phyloP scores from a whole-genome alignment of 441 rosid genomes.

The Sinapis alba region DNA sequence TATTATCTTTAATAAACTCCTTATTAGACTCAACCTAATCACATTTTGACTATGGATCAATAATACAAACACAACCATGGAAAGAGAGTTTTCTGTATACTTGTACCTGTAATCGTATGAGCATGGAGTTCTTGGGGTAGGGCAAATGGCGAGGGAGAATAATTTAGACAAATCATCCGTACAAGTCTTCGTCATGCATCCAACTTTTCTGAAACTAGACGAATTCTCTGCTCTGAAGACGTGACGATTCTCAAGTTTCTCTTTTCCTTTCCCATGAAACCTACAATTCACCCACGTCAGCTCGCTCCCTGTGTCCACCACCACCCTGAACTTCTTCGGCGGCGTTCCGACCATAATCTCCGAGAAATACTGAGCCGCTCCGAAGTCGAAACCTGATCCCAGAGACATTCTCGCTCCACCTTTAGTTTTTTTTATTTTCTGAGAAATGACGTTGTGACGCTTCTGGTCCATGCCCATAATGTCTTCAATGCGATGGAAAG shows the following conservation, averaged over 20 bases:
- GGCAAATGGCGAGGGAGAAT: slow-evolving; percentile 53
- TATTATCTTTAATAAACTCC: neutral
- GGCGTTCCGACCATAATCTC: slow-evolving; percentile 69
- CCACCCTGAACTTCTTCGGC: slow-evolving; percentile 49
- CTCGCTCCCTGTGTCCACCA: slow-evolving; percentile 75
- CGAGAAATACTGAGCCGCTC: slow-evolving; percentile 58
- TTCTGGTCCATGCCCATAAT: slow-evolving; percentile 18
- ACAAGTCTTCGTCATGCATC: slow-evolving; percentile 61
- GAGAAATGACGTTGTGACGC: slow-evolving; percentile 31
- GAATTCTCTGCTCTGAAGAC: slow-evolving; percentile 52
- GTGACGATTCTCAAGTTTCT: slow-evolving; percentile 13
- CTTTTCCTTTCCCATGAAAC: slow-evolving; percentile 34
- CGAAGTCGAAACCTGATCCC: slow-evolving; percentile 45
- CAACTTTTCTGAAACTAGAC: slow-evolving; percentile 54
- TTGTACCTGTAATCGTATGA: slow-evolving; percentile 59
- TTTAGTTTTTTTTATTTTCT: neutral
- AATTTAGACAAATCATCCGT: slow-evolving; percentile 46
- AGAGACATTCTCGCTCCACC: slow-evolving; percentile 39
- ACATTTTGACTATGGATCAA: slow-evolving; percentile 1
- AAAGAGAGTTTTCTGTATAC: neutral
- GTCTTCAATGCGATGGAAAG: slow-evolving; percentile 25
- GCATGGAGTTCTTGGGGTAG: slow-evolving; percentile 52
- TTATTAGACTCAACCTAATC: neutral
- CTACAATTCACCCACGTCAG: slow-evolving; percentile 71
- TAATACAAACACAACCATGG: neutral